A percentile compares a stretch with the other conserved stretches of the same genome.
Conservation (phyloP, 2,329 filamentous ascomycete species). For the Colletotrichum musae region DNA sequence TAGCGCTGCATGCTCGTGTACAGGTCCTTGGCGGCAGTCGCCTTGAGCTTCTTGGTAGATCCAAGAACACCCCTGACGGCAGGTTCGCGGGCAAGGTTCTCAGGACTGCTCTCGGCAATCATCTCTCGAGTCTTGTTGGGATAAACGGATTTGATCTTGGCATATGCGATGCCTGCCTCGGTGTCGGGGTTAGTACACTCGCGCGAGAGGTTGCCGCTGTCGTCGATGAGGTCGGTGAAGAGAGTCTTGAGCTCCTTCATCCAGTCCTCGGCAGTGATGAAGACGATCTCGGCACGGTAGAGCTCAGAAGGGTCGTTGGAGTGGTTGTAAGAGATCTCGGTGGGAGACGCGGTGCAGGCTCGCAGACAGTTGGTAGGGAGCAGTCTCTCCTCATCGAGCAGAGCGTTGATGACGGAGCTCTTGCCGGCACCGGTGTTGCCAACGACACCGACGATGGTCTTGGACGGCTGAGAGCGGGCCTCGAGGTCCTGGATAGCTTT, state of each 20-base stretch:
- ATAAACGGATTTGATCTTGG: slow-evolving; percentile 64
- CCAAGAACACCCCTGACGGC: slow-evolving; percentile 46
- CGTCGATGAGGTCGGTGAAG: slow-evolving; percentile 62
- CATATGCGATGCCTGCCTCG: slow-evolving; percentile 58
- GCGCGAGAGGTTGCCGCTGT: slow-evolving; percentile 53
- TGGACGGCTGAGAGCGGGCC: slow-evolving; percentile 50
- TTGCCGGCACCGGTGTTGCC: slow-evolving; percentile 76
- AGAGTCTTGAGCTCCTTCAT: slow-evolving; percentile 64
- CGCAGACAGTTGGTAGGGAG: slow-evolving; percentile 65
- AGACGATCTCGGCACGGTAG: slow-evolving; percentile 72
- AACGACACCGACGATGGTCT: slow-evolving; percentile 68
- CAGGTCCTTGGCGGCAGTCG: slow-evolving; percentile 42
- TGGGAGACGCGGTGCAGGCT: slow-evolving; percentile 74
- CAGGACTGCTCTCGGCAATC: slow-evolving; percentile 43
- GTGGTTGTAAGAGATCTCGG: slow-evolving; percentile 71
- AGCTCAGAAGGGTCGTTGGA: slow-evolving; percentile 51
- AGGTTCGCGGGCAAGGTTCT: slow-evolving; percentile 43
- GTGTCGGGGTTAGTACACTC: slow-evolving; percentile 58
- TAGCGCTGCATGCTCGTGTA: slow-evolving; percentile 47
- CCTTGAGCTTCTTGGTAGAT: slow-evolving; percentile 44
- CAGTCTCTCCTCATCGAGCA: slow-evolving; percentile 72
- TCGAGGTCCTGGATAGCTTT: slow-evolving; percentile 31
- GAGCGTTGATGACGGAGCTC: slow-evolving; percentile 74
- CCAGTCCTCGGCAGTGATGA: slow-evolving; percentile 69
- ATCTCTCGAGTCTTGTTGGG: slow-evolving; percentile 49